Evolutionary conservation across 768 basidiomycete species (phyloP), one percentile per base, ranked within the genome.

Genomic region (Rhizopogon roseolus): DNA sequence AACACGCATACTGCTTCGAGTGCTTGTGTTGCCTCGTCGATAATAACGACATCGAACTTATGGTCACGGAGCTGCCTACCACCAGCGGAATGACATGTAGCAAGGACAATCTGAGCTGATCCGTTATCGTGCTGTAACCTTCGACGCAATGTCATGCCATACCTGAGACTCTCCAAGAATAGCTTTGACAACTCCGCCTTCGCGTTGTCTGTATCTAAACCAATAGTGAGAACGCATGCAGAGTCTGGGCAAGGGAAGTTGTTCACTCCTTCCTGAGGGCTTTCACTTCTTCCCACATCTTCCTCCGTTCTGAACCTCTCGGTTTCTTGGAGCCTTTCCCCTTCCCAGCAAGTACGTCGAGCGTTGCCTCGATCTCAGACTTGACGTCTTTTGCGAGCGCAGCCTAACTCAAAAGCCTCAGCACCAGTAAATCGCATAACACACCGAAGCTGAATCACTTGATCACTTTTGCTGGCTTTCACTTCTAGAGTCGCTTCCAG

Each of bases 1-100:
- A 32, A 27, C 17, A 6, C 39, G 1, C 16, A 27, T 64, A 94
- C 94, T 22, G 94, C 93, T 72, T 99, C 96, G 13, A 97, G 64
- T 4, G 95, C 96, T 67, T 98, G 97, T 0, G 97, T 98, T 0
- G 97, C 97, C 71, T 99, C 97, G 60, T 99, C 97, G 51, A 99
- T 95, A 43, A 99, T 88, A 10, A 94, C 83, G 0, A 96, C 88
- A 64, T 99, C 97, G 63, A 99, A 99, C 1, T 78, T 71, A 53
- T 85, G 78, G 55, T 86, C 82, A 41, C 80, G 78, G 6, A 98
- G 71, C 59, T 95, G 92, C 19, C 88, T 73, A 4, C 90, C 86
- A 1, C 96, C 97, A 5, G 96, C 82, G 11, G 93, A 90, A 73
- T 98, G 95, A 60, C 96, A 98, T 3, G 97, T 99, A 2, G 94